Conservation (phyloP, 495 filamentous ascomycete species). For the Penicillium steckii region DNA sequence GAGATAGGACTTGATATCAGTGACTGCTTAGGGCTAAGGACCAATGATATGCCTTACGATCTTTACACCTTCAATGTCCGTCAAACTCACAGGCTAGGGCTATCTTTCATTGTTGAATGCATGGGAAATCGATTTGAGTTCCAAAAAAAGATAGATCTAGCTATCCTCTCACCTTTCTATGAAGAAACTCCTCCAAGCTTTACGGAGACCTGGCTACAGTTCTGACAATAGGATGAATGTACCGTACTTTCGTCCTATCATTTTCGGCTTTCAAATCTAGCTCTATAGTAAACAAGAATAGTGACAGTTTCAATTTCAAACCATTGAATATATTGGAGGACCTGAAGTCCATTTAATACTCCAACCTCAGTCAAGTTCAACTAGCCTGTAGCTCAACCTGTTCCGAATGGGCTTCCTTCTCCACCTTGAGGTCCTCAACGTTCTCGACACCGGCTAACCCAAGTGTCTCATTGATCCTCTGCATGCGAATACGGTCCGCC, state of each 20-base stretch:
- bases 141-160: not conserved
- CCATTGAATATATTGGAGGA: too few relatives aligned
- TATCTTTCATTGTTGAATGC: not conserved
- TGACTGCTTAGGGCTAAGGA: not conserved
- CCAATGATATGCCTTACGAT: not conserved
- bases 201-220: not conserved
- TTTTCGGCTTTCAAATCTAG: too few relatives aligned
- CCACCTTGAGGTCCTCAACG: conserved; percentile 27
- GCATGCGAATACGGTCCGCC: conserved; percentile 27
- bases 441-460: conserved; percentile 21
- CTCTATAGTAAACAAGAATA: too few relatives aligned
- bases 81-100: not conserved
- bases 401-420: conserved; percentile 1
- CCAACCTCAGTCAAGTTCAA: not conserved
- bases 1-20: not conserved
- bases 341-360: too few relatives aligned
- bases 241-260: too few relatives aligned
- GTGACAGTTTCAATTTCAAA: too few relatives aligned
- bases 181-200: not conserved
- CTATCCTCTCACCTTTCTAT: not conserved
- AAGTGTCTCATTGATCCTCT: conserved; percentile 25
- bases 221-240: too few relatives aligned
- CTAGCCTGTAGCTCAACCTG: conserved; percentile 2
- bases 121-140: not conserved
- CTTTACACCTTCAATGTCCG: not conserved